These are phyloP conservation scores for Zymoseptoria pseudotritici DNA, from an alignment of 2,329 filamentous ascomycete genomes.

Conservation along the genomic window DNA sequence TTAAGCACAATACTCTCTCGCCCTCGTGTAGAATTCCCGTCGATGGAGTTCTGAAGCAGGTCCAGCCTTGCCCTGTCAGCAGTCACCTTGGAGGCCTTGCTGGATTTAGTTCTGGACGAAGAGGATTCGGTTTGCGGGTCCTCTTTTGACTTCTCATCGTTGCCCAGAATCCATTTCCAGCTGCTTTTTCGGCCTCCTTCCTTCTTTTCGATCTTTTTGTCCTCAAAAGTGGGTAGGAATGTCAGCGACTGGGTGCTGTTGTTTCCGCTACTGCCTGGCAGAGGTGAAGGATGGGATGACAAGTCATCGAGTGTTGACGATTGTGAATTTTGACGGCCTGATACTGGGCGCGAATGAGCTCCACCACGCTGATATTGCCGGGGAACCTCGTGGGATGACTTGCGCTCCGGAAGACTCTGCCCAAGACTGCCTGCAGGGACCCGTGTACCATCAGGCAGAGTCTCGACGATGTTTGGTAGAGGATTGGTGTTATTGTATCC, in stretches of 20 bases:
- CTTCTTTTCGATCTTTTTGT: conserved; percentile 66
- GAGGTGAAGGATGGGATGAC: conserved; percentile 55
- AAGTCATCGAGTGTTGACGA: conserved; percentile 55
- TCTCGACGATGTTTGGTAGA: conserved; percentile 59
- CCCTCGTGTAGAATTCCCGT: conserved; percentile 48
- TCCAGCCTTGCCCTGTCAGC: conserved; percentile 73
- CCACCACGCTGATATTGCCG: conserved; percentile 28
- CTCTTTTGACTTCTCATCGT: conserved; percentile 54
- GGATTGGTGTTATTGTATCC: conserved; percentile 36
- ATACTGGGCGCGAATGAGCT: conserved; percentile 28
- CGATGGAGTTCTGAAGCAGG: conserved; percentile 79
- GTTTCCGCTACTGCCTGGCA: conserved; percentile 55
- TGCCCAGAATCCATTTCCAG: conserved; percentile 71
- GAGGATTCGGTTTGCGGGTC: conserved; percentile 31
- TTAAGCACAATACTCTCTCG: conserved; percentile 81
- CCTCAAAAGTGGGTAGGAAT: conserved; percentile 67
- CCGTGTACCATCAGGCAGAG: conserved; percentile 34
- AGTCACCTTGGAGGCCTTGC: conserved; percentile 58
- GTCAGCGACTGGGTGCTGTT: conserved; percentile 70
- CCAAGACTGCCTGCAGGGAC: conserved; percentile 20
- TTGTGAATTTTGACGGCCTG: conserved; percentile 27
- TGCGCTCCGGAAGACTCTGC: conserved; percentile 43
- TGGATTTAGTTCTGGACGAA: conserved; percentile 15
- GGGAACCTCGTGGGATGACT: conserved; percentile 35
- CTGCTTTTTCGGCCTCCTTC: conserved; percentile 65